Evolutionary conservation across 306 rosid species (phyloP).

Genomic region (Quillaja saponaria): DNA sequence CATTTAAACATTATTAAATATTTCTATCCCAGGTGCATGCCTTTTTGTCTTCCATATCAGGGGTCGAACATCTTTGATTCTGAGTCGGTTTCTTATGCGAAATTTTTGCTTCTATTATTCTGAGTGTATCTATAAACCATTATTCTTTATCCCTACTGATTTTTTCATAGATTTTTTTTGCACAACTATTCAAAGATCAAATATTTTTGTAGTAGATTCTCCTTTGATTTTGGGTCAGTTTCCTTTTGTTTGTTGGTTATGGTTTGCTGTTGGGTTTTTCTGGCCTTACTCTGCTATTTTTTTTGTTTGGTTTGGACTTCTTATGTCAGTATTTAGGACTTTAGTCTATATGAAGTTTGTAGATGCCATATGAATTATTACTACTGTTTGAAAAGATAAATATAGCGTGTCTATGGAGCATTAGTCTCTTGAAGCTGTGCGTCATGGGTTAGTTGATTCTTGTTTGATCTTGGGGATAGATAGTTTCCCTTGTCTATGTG

Average conservation of each 20-base stretch:
- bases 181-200: background rate
- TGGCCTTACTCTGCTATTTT: background rate
- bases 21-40: background rate
- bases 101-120: background rate
- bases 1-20: background rate
- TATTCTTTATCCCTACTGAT: background rate
- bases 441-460: constrained; percentile 12
- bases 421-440: constrained; percentile 1
- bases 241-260: constrained; percentile 9
- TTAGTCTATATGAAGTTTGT: background rate
- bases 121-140: background rate
- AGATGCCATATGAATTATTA: constrained; percentile 13
- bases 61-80: constrained; percentile 11
- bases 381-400: background rate
- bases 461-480: constrained; percentile 10
- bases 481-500: background rate
- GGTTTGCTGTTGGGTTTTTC: constrained; percentile 4
- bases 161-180: background rate
- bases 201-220: constrained; percentile 3
- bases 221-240: constrained; percentile 5
- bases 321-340: too few relatives aligned
- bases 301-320: too few relatives aligned
- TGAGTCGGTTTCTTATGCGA: constrained; percentile 8
- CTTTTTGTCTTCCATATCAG: constrained; percentile 7
- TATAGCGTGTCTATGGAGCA: background rate